Conservation (phyloP, 768 basidiomycete species). For the Tulasnella calospora region DNA sequence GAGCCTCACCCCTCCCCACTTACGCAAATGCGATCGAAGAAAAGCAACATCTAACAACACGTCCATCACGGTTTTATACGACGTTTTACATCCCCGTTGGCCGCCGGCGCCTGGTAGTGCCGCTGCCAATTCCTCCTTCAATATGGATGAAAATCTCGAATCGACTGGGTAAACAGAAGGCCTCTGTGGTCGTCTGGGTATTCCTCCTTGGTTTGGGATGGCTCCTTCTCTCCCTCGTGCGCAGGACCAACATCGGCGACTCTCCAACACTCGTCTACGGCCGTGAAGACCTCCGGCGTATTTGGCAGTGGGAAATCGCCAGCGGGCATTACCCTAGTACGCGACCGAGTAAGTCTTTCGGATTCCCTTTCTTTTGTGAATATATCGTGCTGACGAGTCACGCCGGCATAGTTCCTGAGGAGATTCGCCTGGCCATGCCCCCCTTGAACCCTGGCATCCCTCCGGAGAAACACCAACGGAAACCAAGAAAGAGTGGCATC, state of each 20-base stretch:
- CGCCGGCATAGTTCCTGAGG: conserved; percentile 56
- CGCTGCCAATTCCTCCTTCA: conserved; percentile 56
- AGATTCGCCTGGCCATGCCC: conserved; percentile 51
- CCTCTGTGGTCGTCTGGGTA: conserved; percentile 50
- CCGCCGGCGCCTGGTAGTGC: conserved; percentile 51
- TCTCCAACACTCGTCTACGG: conserved; percentile 64
- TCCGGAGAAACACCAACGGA: conserved; percentile 41
- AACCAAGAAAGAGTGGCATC: conserved; percentile 9
- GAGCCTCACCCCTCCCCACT: conserved; percentile 31
- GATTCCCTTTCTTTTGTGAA: not conserved
- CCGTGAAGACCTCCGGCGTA: conserved; percentile 74
- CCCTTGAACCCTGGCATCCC: conserved; percentile 75
- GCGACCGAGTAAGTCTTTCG: conserved; percentile 54
- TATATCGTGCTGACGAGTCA: not conserved
- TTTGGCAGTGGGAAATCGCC: conserved; percentile 94
- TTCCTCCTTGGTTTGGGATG: conserved; percentile 48
- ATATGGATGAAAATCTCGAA: conserved; percentile 53
- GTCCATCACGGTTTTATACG: conserved; percentile 44
- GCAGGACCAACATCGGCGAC: not conserved
- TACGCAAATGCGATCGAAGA: conserved; percentile 31
- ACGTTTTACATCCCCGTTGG: conserved; percentile 56
- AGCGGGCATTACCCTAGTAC: conserved; percentile 92
- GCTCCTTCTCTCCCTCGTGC: conserved; percentile 39
- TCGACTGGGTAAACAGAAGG: conserved; percentile 57
- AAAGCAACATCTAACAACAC: conserved; percentile 42